These are phyloP conservation scores for Tympanopsis confertula DNA, from an alignment of 2,329 filamentous ascomycete species.

Conservation along the genomic window DNA sequence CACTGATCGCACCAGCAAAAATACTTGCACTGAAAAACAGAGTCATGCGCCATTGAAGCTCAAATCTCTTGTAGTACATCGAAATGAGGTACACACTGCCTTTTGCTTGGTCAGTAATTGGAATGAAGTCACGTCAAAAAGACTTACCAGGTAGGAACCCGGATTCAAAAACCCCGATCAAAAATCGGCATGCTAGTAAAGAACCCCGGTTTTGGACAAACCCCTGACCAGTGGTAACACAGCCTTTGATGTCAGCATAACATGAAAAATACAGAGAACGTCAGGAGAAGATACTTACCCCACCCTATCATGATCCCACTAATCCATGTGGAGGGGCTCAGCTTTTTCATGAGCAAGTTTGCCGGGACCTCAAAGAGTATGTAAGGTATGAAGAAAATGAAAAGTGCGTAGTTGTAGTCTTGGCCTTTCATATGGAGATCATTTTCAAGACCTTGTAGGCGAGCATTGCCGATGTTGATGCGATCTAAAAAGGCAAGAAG, in stretches of 20 bases:
- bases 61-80: constrained; percentile 35
- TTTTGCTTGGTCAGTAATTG: constrained; percentile 2
- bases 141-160: constrained; percentile 30
- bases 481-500: constrained; percentile 29
- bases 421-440: constrained; percentile 27
- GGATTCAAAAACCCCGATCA: constrained; percentile 32
- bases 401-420: constrained; percentile 30
- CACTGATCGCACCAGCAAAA: constrained; percentile 28
- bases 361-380: constrained; percentile 31
- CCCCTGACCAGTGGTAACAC: constrained; percentile 26
- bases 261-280: background rate
- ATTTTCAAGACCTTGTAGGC: constrained; percentile 26
- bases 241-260: constrained; percentile 3
- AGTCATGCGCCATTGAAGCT: constrained; percentile 32
- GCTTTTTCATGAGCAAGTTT: constrained; percentile 29
- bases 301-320: constrained; percentile 28
- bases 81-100: constrained; percentile 27
- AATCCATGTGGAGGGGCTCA: constrained; percentile 25
- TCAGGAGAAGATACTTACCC: constrained; percentile 27
- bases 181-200: constrained; percentile 27
- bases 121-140: background rate
- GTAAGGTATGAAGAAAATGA: constrained; percentile 26
- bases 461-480: constrained; percentile 34
- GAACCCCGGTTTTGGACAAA: constrained; percentile 24
- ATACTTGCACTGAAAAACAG: constrained; percentile 29